These are phyloP conservation scores for Aureobasidium sp. DNA, from an alignment of 2,329 filamentous ascomycete genomes.

Conservation along the genomic window DNA sequence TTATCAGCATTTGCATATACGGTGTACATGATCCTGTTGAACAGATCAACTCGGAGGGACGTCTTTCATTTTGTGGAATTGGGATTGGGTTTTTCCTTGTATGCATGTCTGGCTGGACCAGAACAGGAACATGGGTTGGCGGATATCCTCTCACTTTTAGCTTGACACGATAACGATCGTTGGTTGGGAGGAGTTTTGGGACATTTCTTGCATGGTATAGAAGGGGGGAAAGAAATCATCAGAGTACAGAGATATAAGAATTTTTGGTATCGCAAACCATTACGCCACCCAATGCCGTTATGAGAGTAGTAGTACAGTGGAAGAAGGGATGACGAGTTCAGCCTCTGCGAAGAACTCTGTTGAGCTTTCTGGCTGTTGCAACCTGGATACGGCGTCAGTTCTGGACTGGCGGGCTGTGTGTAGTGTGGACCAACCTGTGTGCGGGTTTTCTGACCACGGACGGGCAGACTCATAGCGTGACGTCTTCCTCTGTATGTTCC, in stretches of 20 bases:
- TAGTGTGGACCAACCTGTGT: conserved; percentile 49
- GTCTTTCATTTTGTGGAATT: background rate
- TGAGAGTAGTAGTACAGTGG: background rate
- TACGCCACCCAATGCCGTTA: conserved; percentile 6
- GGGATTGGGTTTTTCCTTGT: background rate
- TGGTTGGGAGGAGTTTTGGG: background rate
- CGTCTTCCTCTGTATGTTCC: conserved; percentile 79
- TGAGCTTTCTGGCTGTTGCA: conserved; percentile 49
- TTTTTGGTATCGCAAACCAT: conserved; percentile 9
- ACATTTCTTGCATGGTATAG: background rate
- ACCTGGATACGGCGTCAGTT: conserved; percentile 33
- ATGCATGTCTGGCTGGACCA: background rate
- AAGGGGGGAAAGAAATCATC: background rate
- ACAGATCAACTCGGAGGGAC: background rate
- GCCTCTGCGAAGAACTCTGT: conserved; percentile 47
- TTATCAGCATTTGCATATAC: conserved; percentile 1
- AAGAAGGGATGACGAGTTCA: conserved; percentile 9
- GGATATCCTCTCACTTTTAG: conserved; percentile 1
- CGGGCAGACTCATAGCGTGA: conserved; percentile 88
- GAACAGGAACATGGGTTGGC: background rate
- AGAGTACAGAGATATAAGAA: background rate
- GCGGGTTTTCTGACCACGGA: conserved; percentile 81
- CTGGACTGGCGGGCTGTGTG: background rate
- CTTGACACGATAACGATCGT: background rate
- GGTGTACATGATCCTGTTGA: background rate